These are phyloP conservation scores for Bonia amplexicaulis DNA, from an alignment of 176 grass and related monocot species.

Conservation along the genomic window DNA sequence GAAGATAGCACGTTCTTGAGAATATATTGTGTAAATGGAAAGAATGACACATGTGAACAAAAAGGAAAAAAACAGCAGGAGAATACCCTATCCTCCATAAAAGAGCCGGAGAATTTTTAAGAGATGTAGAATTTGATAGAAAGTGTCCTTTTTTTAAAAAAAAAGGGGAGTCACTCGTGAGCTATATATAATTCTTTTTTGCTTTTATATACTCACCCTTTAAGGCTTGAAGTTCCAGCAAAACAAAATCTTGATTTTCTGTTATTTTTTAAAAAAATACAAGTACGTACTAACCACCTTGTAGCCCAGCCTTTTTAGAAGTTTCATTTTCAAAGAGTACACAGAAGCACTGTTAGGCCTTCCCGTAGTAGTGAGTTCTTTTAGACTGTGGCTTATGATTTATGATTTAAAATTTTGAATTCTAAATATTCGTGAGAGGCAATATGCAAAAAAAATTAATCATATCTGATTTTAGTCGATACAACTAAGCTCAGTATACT, in stretches of 20 bases:
- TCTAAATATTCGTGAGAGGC: accelerated
- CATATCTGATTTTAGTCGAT: accelerated
- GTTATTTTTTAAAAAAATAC: background rate
- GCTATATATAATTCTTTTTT: background rate
- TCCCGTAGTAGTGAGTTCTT: background rate
- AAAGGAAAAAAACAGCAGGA: background rate
- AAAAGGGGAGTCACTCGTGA: background rate
- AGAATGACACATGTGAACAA: slow-evolving; percentile 19
- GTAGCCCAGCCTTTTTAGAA: background rate
- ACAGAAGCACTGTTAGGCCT: background rate
- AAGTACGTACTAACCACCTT: background rate
- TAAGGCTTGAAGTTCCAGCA: background rate
- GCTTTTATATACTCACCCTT: background rate
- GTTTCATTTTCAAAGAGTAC: background rate
- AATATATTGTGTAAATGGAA: background rate
- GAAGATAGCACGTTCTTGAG: background rate
- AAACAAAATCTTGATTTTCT: background rate
- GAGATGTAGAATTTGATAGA: background rate
- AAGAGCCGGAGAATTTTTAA: background rate
- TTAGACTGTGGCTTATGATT: too few species aligned
- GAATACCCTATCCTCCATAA: slow-evolving; percentile 8
- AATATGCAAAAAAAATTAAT: too few species aligned
- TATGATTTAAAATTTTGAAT: too few species aligned
- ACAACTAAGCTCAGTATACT: too few species aligned
- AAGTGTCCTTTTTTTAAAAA: background rate